A percentile compares a stretch with the other conserved stretches of the same genome.
phyloP scores from a whole-genome alignment of 768 basidiomycete species.

The Dendrothele bispora region DNA sequence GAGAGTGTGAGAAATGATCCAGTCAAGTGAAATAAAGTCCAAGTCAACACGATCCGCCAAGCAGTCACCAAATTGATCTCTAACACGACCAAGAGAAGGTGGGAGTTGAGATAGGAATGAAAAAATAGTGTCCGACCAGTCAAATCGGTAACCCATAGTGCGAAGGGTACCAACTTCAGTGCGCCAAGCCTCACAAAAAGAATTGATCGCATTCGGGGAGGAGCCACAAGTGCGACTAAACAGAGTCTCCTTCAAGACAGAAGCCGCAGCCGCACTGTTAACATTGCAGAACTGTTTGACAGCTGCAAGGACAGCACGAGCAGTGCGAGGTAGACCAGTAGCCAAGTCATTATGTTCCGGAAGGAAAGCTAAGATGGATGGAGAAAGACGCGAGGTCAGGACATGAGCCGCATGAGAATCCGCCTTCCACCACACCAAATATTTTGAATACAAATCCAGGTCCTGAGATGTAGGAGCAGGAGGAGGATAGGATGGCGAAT shows the following conservation, averaged over 20 bases:
- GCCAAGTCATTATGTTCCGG: neutral
- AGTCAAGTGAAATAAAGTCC: neutral
- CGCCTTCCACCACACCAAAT: neutral
- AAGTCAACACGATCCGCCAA: neutral
- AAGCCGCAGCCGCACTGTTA: neutral
- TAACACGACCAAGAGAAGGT: neutral
- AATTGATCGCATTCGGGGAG: neutral
- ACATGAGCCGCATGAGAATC: neutral
- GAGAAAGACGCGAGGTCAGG: neutral
- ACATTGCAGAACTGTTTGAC: neutral
- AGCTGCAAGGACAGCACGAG: neutral
- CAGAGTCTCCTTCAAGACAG: neutral
- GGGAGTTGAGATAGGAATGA: neutral
- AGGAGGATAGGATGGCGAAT: neutral
- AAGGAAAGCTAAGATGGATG: neutral
- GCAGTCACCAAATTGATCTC: neutral
- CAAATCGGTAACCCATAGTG: neutral
- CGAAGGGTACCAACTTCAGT: neutral
- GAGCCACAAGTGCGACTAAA: neutral
- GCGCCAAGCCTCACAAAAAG: neutral
- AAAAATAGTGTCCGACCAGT: neutral
- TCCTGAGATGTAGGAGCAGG: neutral
- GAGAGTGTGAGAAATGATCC: no score
- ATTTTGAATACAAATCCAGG: neutral
- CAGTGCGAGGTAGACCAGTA: neutral